phyloP scores from a whole-genome alignment of 2,329 filamentous ascomycete genomes.

The Leptodontidium sp. region DNA sequence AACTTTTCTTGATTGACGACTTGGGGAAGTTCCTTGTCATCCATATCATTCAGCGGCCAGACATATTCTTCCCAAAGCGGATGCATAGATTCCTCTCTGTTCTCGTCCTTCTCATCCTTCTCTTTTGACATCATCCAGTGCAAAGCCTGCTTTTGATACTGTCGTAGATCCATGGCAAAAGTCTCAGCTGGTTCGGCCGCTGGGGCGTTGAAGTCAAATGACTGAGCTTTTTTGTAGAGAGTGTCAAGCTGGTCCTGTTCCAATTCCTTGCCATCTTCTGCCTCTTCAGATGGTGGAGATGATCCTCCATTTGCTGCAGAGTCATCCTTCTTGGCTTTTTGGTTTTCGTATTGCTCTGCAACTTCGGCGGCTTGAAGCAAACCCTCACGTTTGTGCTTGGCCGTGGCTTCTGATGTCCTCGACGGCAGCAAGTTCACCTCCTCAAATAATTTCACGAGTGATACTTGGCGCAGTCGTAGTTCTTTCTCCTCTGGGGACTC shows the following conservation, averaged over 20 bases:
- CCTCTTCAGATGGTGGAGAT: conserved; percentile 63
- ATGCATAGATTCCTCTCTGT: conserved; percentile 85
- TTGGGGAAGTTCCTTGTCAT: conserved; percentile 76
- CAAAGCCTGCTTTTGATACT: conserved; percentile 94
- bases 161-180: conserved; percentile 84
- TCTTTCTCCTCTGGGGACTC: conserved; percentile 88
- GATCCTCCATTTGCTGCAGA: conserved; percentile 34
- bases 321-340: conserved; percentile 51
- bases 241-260: conserved; percentile 96
- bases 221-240: conserved; percentile 94
- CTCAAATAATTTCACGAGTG: conserved; percentile 86
- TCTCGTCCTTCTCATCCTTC: conserved; percentile 73
- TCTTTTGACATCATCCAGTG: conserved; percentile 98
- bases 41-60: conserved; percentile 88
- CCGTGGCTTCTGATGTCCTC: conserved; percentile 75
- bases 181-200: conserved; percentile 83
- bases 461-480: conserved; percentile 84
- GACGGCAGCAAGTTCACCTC: conserved; percentile 86
- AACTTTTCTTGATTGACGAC: conserved; percentile 76
- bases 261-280: conserved; percentile 87
- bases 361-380: conserved; percentile 88
- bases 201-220: conserved; percentile 93
- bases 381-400: conserved; percentile 82
- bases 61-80: conserved; percentile 95
- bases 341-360: conserved; percentile 77